Base-by-base conservation (phyloP, 441 rosid species). In the Syzygium malaccense region DNA sequence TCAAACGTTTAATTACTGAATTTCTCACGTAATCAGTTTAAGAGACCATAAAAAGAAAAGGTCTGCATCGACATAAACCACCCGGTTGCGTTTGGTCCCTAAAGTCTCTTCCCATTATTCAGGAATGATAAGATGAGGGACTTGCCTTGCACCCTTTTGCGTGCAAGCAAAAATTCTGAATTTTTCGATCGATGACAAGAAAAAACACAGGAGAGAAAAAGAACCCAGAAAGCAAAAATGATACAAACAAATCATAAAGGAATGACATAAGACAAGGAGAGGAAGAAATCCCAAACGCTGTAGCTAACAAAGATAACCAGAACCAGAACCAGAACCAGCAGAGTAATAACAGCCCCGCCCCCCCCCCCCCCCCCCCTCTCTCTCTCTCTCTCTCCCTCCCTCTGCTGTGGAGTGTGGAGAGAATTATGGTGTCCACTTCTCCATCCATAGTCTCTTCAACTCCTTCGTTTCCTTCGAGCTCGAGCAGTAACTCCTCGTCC, bases 371-470 rank as follows among this genome's bases (percentile, higher is more conserved):
- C 5, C 45, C 5, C 45, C 6, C 45, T 41, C 48, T 45, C 48
- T 45, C 48, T 45, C 84, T 84, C 87, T 55, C 87, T 87, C 86
- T 71, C 20, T 64, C 53, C 62, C 56, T 91, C 89, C 79, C 48
- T n/a, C 87, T 33, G 28, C 49, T 37, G 80, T 71, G 49, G 80
- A 71, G 49, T 41, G 85, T 53, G 55, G 66, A 84, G 85, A 86
- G 84, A 41, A 88, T 85, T 86, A 93, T 94, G 97, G 91, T 87
- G 87, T 85, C 92, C n/a, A 68, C 88, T 66, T 86, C 89, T 88
- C 86, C 91, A 66, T 90, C 95, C 18, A 88, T 92, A 45, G 88
- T 89, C 90, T 94, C 93, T 14, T 71, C 93, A 37, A 87, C 95
- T 18, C 86, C 91, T 85, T 87, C 92, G 25, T 91, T 84, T 83